Percentiles rank a stretch among this genome's conserved stretches.
Evolutionary conservation across 139 green algal genomes (phyloP).

Genomic region (Chlorella sp.): DNA sequence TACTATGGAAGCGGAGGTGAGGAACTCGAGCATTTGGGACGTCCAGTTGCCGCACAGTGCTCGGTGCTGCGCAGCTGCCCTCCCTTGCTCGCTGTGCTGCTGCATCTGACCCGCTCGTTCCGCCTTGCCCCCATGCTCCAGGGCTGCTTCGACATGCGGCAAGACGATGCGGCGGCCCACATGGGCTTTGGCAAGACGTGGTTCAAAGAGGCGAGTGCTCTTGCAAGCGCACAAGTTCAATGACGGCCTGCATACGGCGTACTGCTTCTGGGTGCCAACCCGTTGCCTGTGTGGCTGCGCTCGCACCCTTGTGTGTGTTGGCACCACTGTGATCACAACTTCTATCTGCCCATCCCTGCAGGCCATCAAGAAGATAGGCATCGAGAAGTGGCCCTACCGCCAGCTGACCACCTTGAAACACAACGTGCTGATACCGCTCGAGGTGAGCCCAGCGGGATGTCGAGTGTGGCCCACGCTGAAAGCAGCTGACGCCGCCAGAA

Average conservation of each 20-base stretch:
- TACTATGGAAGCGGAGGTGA: too few species aligned
- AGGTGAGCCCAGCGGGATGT: background rate
- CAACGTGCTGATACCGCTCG: background rate
- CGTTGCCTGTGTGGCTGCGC: background rate
- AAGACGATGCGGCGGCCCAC: background rate
- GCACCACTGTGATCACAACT: too few species aligned
- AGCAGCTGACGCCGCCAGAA: too few species aligned
- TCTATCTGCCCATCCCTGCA: background rate
- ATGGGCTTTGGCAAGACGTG: constrained; percentile 11
- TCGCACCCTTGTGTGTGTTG: background rate
- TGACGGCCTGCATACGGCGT: background rate
- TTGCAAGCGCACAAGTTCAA: background rate
- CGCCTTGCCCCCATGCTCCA: background rate
- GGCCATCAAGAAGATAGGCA: constrained; percentile 14
- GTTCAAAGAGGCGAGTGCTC: background rate
- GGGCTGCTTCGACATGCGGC: constrained; percentile 24
- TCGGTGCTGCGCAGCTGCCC: background rate
- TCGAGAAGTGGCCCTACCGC: constrained; percentile 18
- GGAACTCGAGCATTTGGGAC: too few species aligned
- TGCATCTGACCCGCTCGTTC: background rate
- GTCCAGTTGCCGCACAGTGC: background rate
- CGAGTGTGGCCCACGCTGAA: too few species aligned
- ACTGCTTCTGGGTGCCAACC: background rate
- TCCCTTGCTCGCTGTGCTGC: background rate
- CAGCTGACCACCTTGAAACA: background rate